Conservation (phyloP, 2,329 filamentous ascomycete species). For the Sphaerulina musiva region DNA sequence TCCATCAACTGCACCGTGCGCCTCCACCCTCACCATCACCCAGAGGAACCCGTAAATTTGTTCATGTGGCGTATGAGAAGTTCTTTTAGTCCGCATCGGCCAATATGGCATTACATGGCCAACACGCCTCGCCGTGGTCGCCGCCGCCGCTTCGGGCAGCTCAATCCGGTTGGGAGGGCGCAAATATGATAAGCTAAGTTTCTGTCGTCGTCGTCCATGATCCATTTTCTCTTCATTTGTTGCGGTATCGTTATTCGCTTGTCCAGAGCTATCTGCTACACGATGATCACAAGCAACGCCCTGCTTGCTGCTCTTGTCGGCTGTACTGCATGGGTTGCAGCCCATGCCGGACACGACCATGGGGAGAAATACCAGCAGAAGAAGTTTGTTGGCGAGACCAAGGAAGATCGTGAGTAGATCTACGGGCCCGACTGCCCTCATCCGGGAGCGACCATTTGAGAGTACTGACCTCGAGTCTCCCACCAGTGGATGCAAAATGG, state of each 20-base stretch:
- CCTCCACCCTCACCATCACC: too few relatives aligned
- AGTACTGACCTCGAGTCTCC: not conserved
- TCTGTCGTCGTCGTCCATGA: constrained; percentile 9
- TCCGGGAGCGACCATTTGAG: too few relatives aligned
- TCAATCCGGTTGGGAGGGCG: too few relatives aligned
- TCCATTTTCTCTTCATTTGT: not conserved
- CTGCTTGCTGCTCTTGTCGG: not conserved
- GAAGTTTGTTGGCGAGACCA: constrained; percentile 25
- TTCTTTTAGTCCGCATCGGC: too few relatives aligned
- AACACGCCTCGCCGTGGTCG: too few relatives aligned
- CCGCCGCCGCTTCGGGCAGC: too few relatives aligned
- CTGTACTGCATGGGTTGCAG: not conserved
- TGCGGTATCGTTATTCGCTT: not conserved
- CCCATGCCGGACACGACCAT: constrained; percentile 17
- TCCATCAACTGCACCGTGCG: too few relatives aligned
- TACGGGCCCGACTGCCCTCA: too few relatives aligned
- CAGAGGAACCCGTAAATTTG: too few relatives aligned
- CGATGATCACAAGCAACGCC: not conserved
- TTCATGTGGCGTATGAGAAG: too few relatives aligned
- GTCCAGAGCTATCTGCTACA: not conserved
- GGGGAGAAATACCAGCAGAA: constrained; percentile 17
- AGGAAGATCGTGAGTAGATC: constrained; percentile 17
- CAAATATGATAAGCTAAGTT: constrained; percentile 5
- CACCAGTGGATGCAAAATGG: constrained; percentile 26
- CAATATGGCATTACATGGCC: too few relatives aligned